phyloP scores from a whole-genome alignment of 257 asterid genomes.

The Nicotiana tabacum region DNA sequence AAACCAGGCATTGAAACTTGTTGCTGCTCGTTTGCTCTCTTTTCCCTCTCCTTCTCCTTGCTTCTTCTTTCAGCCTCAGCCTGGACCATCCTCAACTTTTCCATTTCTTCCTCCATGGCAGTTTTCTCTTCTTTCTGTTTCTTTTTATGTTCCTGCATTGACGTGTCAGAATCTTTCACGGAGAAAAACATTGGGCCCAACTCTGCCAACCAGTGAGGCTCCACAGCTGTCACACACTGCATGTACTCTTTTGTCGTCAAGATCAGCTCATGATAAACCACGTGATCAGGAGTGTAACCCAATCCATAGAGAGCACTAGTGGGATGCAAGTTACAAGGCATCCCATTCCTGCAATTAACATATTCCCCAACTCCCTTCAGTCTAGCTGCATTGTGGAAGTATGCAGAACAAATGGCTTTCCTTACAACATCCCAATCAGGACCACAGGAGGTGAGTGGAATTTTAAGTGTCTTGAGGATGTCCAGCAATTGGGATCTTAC shows the following conservation, averaged over 20 bases:
- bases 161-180: constrained; percentile 80
- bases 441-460: constrained; percentile 74
- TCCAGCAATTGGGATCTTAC: constrained; percentile 86
- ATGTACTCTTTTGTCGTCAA: constrained; percentile 86
- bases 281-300: constrained; percentile 95
- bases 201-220: constrained; percentile 95
- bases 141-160: constrained; percentile 81
- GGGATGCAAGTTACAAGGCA: constrained; percentile 96
- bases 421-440: constrained; percentile 92
- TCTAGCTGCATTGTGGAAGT: constrained; percentile 84
- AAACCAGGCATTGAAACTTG: constrained; percentile 67
- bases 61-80: constrained; percentile 40
- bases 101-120: constrained; percentile 98
- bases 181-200: constrained; percentile 98
- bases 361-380: constrained; percentile 85
- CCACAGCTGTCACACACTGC: constrained; percentile 91
- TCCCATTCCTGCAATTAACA: constrained; percentile 81
- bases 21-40: constrained; percentile 69
- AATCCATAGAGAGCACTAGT: constrained; percentile 84
- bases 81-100: constrained; percentile 59
- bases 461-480: constrained; percentile 64
- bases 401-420: constrained; percentile 86
- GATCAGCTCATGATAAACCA: constrained; percentile 79
- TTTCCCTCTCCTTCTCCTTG: constrained; percentile 56
- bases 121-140: constrained; percentile 87